These are phyloP conservation scores for Limnanthes douglasii DNA, from an alignment of 345 rosid species.

Conservation along the genomic window DNA sequence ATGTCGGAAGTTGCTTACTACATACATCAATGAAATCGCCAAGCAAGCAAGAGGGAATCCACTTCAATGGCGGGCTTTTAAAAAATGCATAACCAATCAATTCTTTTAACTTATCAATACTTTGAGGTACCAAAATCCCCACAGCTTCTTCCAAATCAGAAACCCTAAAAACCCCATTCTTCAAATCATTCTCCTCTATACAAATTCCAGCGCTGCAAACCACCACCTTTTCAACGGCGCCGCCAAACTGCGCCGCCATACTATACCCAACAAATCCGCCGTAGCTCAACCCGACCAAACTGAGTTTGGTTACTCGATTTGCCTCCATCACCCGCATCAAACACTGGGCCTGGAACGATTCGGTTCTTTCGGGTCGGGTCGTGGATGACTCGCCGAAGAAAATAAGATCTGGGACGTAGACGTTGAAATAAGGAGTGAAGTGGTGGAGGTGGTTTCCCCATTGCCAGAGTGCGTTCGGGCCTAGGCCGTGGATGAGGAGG, in stretches of 20 bases:
- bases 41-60: conserved; percentile 41
- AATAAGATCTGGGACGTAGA: conserved; percentile 59
- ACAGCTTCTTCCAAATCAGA: conserved; percentile 63
- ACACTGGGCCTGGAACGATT: conserved; percentile 61
- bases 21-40: conserved; percentile 41
- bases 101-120: conserved; percentile 41
- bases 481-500: conserved; percentile 71
- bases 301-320: conserved; percentile 27
- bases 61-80: conserved; percentile 21
- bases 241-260: conserved; percentile 48
- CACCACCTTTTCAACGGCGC: conserved; percentile 51
- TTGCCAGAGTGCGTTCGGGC: conserved; percentile 75
- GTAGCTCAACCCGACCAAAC: conserved; percentile 67
- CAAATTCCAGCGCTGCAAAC: conserved; percentile 64
- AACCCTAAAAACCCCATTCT: conserved; percentile 36
- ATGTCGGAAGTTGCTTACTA: no score
- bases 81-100: conserved; percentile 30
- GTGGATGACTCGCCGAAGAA: conserved; percentile 69
- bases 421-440: conserved; percentile 34
- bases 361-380: conserved; percentile 56
- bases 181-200: conserved; percentile 70
- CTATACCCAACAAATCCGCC: conserved; percentile 78
- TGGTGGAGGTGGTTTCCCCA: conserved; percentile 37
- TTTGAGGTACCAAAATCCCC: conserved; percentile 45
- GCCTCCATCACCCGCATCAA: conserved; percentile 49